Conservation (phyloP, 2,329 filamentous ascomycete species). For the Sclerotinia subarctica region DNA sequence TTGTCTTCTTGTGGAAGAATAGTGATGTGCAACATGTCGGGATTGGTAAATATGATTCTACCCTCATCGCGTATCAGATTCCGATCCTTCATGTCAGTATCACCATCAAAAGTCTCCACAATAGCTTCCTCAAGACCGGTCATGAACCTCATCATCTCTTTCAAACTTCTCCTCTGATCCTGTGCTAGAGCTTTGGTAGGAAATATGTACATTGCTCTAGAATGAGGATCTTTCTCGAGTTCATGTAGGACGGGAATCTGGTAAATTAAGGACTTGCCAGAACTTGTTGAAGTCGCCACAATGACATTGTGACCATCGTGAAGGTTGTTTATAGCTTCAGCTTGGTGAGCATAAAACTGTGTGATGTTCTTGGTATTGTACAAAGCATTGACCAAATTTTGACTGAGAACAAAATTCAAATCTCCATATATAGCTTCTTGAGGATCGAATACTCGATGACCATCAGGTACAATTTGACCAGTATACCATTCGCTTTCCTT, state of each 20-base stretch:
- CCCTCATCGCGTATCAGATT: constrained; percentile 82
- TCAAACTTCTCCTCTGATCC: constrained; percentile 85
- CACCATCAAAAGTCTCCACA: constrained; percentile 94
- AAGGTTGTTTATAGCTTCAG: constrained; percentile 87
- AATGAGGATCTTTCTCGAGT: constrained; percentile 71
- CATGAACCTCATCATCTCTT: constrained; percentile 80
- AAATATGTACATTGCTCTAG: constrained; percentile 95
- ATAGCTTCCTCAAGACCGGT: constrained; percentile 69
- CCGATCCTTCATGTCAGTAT: constrained; percentile 78
- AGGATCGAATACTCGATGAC: constrained; percentile 84
- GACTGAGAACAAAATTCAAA: constrained; percentile 80
- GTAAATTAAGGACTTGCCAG: constrained; percentile 97
- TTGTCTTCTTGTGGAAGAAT: constrained; percentile 87
- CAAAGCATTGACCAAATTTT: constrained; percentile 89
- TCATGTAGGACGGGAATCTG: constrained; percentile 89
- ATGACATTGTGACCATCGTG: constrained; percentile 83
- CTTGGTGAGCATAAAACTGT: constrained; percentile 84
- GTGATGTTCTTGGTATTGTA: constrained; percentile 90
- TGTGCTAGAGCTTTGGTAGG: constrained; percentile 95
- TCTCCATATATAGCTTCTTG: constrained; percentile 80
- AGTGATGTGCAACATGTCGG: constrained; percentile 94
- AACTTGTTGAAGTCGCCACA: constrained; percentile 91
- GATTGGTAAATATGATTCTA: constrained; percentile 93
- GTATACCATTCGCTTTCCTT: constrained; percentile 83
- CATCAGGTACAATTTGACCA: constrained; percentile 88